phyloP scores from a whole-genome alignment of 768 basidiomycete genomes.

The Leucosporidium scottii region DNA sequence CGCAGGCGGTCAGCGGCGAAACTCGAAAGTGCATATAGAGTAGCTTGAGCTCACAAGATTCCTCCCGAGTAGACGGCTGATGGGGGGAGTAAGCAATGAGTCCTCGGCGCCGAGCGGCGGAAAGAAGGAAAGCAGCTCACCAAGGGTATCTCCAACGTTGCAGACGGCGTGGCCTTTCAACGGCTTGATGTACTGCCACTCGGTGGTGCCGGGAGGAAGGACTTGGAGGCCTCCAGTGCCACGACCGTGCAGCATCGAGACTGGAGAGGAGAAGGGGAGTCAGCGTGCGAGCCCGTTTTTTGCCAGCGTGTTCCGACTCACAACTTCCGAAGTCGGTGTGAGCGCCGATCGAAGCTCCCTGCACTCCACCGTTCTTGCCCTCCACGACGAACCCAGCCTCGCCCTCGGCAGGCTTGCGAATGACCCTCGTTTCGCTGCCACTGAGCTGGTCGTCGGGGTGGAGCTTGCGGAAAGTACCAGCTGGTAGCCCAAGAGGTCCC shows the following conservation, averaged over 20 bases:
- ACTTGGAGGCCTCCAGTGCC: conserved; percentile 33
- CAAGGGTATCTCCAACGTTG: conserved; percentile 31
- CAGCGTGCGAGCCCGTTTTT: conserved; percentile 1
- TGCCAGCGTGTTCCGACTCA: conserved; percentile 4
- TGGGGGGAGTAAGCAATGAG: background rate
- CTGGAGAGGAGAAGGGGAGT: background rate
- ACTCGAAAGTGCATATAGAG: too few relatives aligned
- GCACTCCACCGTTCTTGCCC: conserved; percentile 45
- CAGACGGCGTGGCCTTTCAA: conserved; percentile 29
- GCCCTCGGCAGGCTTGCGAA: conserved; percentile 46
- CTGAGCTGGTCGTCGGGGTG: conserved; percentile 56
- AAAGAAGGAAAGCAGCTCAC: background rate
- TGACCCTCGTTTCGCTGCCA: conserved; percentile 55
- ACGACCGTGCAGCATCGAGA: conserved; percentile 30
- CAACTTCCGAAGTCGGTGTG: conserved; percentile 56
- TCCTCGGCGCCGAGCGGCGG: background rate
- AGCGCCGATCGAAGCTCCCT: conserved; percentile 43
- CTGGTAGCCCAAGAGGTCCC: conserved; percentile 52
- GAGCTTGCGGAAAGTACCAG: conserved; percentile 47
- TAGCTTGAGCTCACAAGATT: too few relatives aligned
- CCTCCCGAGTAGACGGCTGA: conserved; percentile 27
- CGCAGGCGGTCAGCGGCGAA: too few relatives aligned
- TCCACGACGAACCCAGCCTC: conserved; percentile 5
- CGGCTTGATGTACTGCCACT: conserved; percentile 30
- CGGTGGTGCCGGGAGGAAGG: conserved; percentile 16